phyloP scores from a whole-genome alignment of 768 basidiomycete genomes.

The Leccinum longicurvipes region DNA sequence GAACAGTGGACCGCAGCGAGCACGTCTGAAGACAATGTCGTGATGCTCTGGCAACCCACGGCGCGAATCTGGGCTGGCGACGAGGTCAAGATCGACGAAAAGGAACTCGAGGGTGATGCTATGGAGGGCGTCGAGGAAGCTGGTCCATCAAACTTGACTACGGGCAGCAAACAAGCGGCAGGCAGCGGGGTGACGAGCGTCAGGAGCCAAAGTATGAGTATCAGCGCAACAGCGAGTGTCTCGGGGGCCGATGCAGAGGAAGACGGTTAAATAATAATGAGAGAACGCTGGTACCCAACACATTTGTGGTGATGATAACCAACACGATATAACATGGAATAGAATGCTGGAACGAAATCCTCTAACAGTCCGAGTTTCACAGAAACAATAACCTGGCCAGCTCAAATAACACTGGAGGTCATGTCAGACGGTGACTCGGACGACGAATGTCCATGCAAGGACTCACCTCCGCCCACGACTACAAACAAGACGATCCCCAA shows the following conservation, averaged over 20 bases:
- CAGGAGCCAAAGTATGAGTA: slow-evolving; percentile 60
- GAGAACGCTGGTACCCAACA: slow-evolving; percentile 8
- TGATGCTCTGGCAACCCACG: slow-evolving; percentile 97
- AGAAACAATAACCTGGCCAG: slow-evolving; percentile 64
- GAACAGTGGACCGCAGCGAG: slow-evolving; percentile 86
- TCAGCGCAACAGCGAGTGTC: slow-evolving; percentile 47
- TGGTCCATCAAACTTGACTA: slow-evolving; percentile 16
- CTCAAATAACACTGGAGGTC: slow-evolving; percentile 66
- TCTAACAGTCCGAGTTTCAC: slow-evolving; percentile 29
- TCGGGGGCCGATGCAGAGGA: slow-evolving; percentile 48
- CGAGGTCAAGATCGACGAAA: slow-evolving; percentile 77
- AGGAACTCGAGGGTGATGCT: slow-evolving; percentile 76
- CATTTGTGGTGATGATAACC: slow-evolving; percentile 9
- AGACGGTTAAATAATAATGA: slow-evolving; percentile 22
- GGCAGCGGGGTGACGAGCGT: slow-evolving; percentile 38
- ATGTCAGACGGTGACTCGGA: slow-evolving; percentile 3
- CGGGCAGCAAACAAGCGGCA: slow-evolving; percentile 14
- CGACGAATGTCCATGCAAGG: not conserved
- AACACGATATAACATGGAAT: not conserved
- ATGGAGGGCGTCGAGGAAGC: slow-evolving; percentile 70
- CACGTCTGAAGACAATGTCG: slow-evolving; percentile 94
- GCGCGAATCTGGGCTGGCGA: slow-evolving; percentile 94
- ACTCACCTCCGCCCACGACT: slow-evolving; percentile 74
- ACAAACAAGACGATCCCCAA: slow-evolving; percentile 74
- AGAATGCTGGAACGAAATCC: slow-evolving; percentile 2